Conservation (phyloP, 257 asterid genomes). For the Jacaranda copaia region DNA sequence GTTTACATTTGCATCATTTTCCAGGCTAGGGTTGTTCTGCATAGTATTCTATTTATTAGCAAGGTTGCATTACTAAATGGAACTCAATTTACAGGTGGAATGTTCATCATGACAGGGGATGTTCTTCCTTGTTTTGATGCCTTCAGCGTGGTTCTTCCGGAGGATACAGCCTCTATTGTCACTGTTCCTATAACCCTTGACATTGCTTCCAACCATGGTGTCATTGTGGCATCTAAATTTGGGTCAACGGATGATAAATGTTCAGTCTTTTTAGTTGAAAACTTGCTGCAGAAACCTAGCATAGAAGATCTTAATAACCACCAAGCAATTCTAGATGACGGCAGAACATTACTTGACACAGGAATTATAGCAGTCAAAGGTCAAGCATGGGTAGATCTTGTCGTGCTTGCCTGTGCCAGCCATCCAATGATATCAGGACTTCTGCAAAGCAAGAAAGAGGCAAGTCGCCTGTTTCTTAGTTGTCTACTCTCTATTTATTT, state of each 20-base stretch:
- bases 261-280: conserved; percentile 67
- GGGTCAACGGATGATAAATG: conserved; percentile 42
- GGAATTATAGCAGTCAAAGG: conserved; percentile 97
- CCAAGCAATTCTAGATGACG: conserved; percentile 86
- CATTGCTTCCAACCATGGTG: conserved; percentile 95
- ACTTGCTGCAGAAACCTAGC: conserved; percentile 94
- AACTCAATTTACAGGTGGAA: conserved; percentile 71
- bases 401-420: conserved; percentile 72
- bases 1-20: conserved; percentile 32
- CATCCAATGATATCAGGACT: conserved; percentile 75
- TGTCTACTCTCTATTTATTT: conserved; percentile 8
- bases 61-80: conserved; percentile 27
- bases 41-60: conserved; percentile 16
- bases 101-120: conserved; percentile 97
- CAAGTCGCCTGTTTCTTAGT: conserved; percentile 42
- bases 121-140: conserved; percentile 99
- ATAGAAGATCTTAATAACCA: conserved; percentile 69
- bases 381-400: conserved; percentile 91
- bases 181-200: conserved; percentile 96
- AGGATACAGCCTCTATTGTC: conserved; percentile 79
- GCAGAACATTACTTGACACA: conserved; percentile 93
- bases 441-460: conserved; percentile 83
- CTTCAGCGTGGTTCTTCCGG: conserved; percentile 83
- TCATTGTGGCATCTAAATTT: conserved; percentile 82
- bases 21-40: conserved; percentile 26